Base-by-base conservation (phyloP, 2,329 filamentous ascomycete genomes). In the Curvularia sp. region DNA sequence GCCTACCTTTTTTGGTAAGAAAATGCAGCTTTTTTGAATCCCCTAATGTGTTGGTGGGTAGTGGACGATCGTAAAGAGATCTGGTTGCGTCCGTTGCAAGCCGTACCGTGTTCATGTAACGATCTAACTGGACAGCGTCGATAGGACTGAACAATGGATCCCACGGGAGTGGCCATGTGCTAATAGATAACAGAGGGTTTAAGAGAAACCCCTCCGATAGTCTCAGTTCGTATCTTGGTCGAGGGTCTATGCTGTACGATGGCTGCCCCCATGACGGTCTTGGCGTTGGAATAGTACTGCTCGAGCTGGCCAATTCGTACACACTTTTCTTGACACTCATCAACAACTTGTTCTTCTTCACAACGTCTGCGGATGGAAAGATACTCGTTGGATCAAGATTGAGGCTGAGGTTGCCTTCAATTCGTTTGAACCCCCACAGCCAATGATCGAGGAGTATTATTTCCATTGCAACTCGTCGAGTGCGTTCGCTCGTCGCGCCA, bases 1-100 rank as follows among this genome's bases (percentile, higher is more conserved):
- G 39, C 18, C 61, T 59, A 34, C 64, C 58, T 49, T 66, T 56
- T 53, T 70, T 71, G 5, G 69, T 74, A 8, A 68, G 52, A 56
- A 64, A 73, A 28, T 69, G 60, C 10, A 74, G 60, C n/a, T 64
- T 58, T 42, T 70, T 73, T 2, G 65, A 67, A 15, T 65, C 57
- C 8, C 65, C 61, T 3, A 74, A 50, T 8, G 62, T 57, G 5
- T 59, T 60, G 10, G 58, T 64, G 3, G 61, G 61, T 19, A 72
- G 23, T 5, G 36, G n/a, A 30, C 63, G 63, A 15, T 59, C 49
- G 6, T 51, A 39, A 9, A 65, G 49, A 5, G 59, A 54, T 25
- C 8, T 42, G 12, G 30, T 32, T 15, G 43, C 42, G 4, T 27
- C 39, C 19, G 23, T 53, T 19, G 43, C 32, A n/a, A 60, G 21